phyloP scores from a whole-genome alignment of 768 basidiomycete species.

The Xerocomus spinulosus region DNA sequence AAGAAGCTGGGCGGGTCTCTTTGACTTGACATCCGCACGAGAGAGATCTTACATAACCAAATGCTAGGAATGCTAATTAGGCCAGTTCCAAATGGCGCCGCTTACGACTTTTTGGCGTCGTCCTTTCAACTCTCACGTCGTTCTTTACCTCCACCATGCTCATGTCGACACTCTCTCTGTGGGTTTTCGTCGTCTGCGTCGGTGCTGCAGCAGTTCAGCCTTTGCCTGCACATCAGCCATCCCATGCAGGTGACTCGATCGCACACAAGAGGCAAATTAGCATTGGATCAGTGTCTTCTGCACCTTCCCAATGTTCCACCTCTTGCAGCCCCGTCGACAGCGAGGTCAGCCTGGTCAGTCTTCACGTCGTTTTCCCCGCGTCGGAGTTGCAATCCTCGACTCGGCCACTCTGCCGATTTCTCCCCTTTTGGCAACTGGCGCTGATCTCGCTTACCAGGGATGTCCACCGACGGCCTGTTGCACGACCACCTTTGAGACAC shows the following conservation, averaged over 20 bases:
- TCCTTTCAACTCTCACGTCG: constrained; percentile 1
- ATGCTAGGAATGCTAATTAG: too few relatives aligned
- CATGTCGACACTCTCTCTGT: neutral
- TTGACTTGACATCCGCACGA: constrained; percentile 24
- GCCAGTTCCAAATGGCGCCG: neutral
- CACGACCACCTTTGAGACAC: constrained; percentile 33
- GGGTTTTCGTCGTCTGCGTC: constrained; percentile 1
- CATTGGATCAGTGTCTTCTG: constrained; percentile 4
- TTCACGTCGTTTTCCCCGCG: neutral
- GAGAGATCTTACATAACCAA: constrained; percentile 18
- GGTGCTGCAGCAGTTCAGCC: constrained; percentile 2
- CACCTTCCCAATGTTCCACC: constrained; percentile 24
- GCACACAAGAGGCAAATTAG: constrained; percentile 16
- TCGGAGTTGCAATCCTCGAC: constrained; percentile 5
- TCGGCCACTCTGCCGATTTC: too few relatives aligned
- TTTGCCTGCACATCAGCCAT: neutral
- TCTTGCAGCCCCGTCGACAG: constrained; percentile 20
- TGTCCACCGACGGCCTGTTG: constrained; percentile 36
- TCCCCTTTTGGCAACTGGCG: neutral
- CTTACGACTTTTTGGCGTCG: neutral
- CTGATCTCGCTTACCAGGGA: constrained; percentile 17
- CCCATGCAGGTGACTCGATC: neutral
- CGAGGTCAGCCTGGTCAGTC: constrained; percentile 23
- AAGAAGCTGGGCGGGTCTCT: constrained; percentile 41
- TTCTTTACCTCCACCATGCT: constrained; percentile 13